Evolutionary conservation across 2,329 filamentous ascomycete species (phyloP), one percentile per base, ranked within the genome.

Genomic region (Nemania bipapillata): DNA sequence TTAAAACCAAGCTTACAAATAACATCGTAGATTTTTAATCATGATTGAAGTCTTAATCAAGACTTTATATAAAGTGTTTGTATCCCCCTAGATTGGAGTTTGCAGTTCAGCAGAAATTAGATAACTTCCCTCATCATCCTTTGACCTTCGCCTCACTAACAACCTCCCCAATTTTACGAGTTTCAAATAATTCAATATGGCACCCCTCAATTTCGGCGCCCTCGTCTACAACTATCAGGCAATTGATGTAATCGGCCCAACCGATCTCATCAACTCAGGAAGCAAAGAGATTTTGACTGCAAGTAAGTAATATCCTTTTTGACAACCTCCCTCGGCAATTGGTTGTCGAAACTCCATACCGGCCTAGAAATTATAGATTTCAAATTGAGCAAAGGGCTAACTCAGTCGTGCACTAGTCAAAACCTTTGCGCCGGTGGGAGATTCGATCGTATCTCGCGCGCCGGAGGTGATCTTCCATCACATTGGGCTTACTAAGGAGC

Each of bases 191-290:
- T 17, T 2, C 54, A 64, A 60, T 7, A 68, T 68, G 65, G 47
- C 65, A 22, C 65, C 24, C 40, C 30, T 68, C 15, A 56, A 55
- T 15, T 30, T 68, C 11, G 65, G 65, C 17, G 35, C 60, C 4
- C 65, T 64, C 12, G 37, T 55, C 49, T 68, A 68, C 17, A 22
- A 68, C 12, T 68, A 68, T 30, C 65, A 68, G 40, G 60, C 60
- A 4, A 60, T 68, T 15, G 65, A 68, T 55, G 65, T 68, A 26
- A 20, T 68, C 9, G 65, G 65, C 6, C 20, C 60, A 35, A 68
- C 60, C 3, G 65, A 68, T 26, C 60, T 68, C n/a, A 22, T 64
- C 20, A 68, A 68, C 12, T 68, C 65, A 42, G 22, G 47, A 35
- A 20, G 49, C 24, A 2, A 17, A 17, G 5, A 12, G 2, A 35